Conservation (phyloP, 805 yeast species). For the Hanseniaspora meyeri region DNA sequence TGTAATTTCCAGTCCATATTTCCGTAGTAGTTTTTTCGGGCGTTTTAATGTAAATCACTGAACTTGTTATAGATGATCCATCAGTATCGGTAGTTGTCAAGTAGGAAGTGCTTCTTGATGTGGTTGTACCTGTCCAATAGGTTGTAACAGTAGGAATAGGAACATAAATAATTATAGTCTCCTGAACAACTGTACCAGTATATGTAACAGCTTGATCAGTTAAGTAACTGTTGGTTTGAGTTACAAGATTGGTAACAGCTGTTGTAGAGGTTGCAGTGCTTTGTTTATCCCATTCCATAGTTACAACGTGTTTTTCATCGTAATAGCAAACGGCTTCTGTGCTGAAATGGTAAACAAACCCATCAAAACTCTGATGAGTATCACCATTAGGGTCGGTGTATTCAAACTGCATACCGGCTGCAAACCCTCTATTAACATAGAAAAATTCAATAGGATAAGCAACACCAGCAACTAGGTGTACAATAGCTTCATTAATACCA, state of each 20-base stretch:
- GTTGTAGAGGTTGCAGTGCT: not conserved
- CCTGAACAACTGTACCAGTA: not conserved
- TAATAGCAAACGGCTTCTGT: not conserved
- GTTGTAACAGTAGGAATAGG: no score
- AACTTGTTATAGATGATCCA: no score
- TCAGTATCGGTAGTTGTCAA: no score
- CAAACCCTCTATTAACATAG: not conserved
- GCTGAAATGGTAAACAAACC: not conserved
- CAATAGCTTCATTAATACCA: slow-evolving; percentile 5
- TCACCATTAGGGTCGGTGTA: not conserved
- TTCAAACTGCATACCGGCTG: not conserved
- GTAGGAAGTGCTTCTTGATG: no score
- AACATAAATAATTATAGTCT: no score
- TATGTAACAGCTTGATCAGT: not conserved
- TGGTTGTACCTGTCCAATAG: no score
- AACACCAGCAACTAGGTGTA: slow-evolving; percentile 20
- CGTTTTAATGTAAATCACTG: no score
- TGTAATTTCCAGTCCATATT: not conserved
- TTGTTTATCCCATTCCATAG: not conserved
- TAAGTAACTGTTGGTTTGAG: not conserved
- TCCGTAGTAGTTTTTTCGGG: not conserved
- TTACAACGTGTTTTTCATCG: not conserved
- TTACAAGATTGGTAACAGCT: not conserved
- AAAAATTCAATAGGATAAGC: slow-evolving; percentile 24
- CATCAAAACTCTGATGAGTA: not conserved